A percentile compares a stretch with the other conserved stretches of the same genome.
These are phyloP conservation scores for Microthyrium microscopicum DNA, from an alignment of 2,329 filamentous ascomycete species.

Conservation along the genomic window DNA sequence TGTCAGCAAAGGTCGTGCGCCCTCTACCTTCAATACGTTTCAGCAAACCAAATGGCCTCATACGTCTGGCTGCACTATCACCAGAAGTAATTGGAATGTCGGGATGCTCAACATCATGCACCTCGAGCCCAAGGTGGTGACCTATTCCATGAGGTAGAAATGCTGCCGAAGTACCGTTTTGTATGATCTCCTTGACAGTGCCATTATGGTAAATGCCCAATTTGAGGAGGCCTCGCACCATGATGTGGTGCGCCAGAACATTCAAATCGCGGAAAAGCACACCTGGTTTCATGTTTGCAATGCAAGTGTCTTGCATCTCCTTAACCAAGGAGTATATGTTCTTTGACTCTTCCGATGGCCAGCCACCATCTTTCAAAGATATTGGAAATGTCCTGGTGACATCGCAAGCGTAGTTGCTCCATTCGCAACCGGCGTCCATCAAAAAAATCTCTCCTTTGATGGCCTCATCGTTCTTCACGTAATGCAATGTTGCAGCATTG, in stretches of 20 bases:
- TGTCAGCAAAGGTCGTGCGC: too few relatives aligned
- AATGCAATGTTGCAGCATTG: slow-evolving; percentile 80
- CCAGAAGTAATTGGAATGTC: too few relatives aligned
- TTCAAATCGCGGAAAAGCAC: slow-evolving; percentile 58
- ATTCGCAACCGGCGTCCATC: slow-evolving; percentile 79
- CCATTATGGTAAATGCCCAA: slow-evolving; percentile 58
- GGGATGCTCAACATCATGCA: slow-evolving; percentile 65
- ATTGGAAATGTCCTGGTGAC: slow-evolving; percentile 80
- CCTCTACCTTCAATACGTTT: too few relatives aligned
- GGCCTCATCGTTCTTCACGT: slow-evolving; percentile 59
- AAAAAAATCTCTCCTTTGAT: slow-evolving; percentile 59
- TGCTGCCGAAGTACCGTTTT: slow-evolving; percentile 63
- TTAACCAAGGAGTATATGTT: slow-evolving; percentile 64
- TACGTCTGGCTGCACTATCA: too few relatives aligned
- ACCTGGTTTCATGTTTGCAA: slow-evolving; percentile 51
- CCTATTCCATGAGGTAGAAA: slow-evolving; percentile 88
- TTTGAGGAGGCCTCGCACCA: slow-evolving; percentile 50
- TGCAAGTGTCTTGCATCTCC: slow-evolving; percentile 64
- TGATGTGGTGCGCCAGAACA: slow-evolving; percentile 53
- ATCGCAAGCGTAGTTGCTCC: slow-evolving; percentile 71
- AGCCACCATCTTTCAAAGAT: slow-evolving; percentile 49
- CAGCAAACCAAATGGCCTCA: too few relatives aligned
- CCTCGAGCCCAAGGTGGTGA: slow-evolving; percentile 85
- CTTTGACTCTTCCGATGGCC: slow-evolving; percentile 47
- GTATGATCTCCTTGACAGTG: slow-evolving; percentile 52